Evolutionary conservation across 495 filamentous ascomycete genomes (phyloP), one percentile per base, ranked within the genome.

Genomic region (Aspergillus hancockii): DNA sequence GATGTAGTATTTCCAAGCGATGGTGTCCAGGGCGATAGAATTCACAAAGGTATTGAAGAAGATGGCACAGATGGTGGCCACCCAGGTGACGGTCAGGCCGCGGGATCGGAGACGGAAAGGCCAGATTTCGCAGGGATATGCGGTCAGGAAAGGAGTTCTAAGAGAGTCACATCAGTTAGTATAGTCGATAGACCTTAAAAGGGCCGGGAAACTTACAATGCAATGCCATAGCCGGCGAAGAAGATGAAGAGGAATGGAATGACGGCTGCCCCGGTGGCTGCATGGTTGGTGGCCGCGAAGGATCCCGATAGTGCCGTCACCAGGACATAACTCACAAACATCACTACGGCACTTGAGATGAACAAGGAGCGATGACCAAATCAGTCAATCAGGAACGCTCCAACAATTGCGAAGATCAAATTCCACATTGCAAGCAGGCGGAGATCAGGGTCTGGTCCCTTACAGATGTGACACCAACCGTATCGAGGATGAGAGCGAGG

Each of bases 91-190:
- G 73, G 86, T 84, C 68, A 89, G 79, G 47, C 87, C 85, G 70
- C 86, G 88, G 23, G 86, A 83, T 13, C 86, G 81, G 36, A 90
- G 74, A 47, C 81, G 79, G 75, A 84, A 90, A 0, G 84, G 84
- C 49, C 87, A 75, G 34, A 90, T 82, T 73, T 90, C 87, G 53
- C 85, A 75, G 0, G 82, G 81, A 58, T 87, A 86, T 16, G 86
- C 80, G 55, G 85, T 81, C 16, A 89, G 66, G 31, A 89, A 71
- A 31, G 85, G 83, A 0, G 83, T 89, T 28, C 68, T 71, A 16
- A 52, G 12, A 14, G 34, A 49, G 14, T 13, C 16, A 41, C 14
- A 49, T 22, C 19, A 21, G 31, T 40, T 31, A 31, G 12, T 10
- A 25, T 9, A 31, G 16, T 16, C 14, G n/a, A 18, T 19, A 4